Conservation (phyloP, 2,329 filamentous ascomycete species). For the Lasiodiplodia theobromae region DNA sequence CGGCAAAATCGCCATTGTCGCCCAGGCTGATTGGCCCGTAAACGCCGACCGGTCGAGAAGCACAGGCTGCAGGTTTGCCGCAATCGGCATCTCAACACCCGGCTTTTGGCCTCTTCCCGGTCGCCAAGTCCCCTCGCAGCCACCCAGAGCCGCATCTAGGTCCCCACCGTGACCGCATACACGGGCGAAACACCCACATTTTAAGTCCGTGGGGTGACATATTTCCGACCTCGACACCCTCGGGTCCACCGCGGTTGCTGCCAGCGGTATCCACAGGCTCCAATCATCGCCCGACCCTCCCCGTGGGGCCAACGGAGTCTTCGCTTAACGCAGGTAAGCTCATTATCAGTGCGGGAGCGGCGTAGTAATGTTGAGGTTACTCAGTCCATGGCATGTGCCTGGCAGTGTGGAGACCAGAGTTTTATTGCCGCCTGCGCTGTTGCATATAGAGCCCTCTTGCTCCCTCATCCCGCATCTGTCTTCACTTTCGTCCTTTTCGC, state of each 20-base stretch:
- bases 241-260: slow-evolving; percentile 1
- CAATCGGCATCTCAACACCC: slow-evolving; percentile 10
- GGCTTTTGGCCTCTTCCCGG: slow-evolving; percentile 4
- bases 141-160: slow-evolving; percentile 1
- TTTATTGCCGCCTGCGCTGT: not conserved
- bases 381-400: slow-evolving; percentile 1
- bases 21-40: not conserved
- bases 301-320: slow-evolving; percentile 26
- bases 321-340: slow-evolving; percentile 19
- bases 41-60: slow-evolving; percentile 2
- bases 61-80: slow-evolving; percentile 19
- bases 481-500: not conserved
- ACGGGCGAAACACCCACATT: slow-evolving; percentile 13
- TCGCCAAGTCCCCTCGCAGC: not conserved
- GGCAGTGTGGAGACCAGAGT: not conserved
- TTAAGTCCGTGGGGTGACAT: slow-evolving; percentile 21
- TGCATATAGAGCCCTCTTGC: not conserved
- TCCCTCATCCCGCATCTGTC: not conserved
- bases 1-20: not conserved
- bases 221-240: not conserved
- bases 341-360: slow-evolving; percentile 20
- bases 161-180: slow-evolving; percentile 22
- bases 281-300: slow-evolving; percentile 8
- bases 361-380: slow-evolving; percentile 10
- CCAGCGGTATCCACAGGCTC: not conserved